Conservation (phyloP, 2,329 filamentous ascomycete genomes). For the Trichocomaceae sp. region DNA sequence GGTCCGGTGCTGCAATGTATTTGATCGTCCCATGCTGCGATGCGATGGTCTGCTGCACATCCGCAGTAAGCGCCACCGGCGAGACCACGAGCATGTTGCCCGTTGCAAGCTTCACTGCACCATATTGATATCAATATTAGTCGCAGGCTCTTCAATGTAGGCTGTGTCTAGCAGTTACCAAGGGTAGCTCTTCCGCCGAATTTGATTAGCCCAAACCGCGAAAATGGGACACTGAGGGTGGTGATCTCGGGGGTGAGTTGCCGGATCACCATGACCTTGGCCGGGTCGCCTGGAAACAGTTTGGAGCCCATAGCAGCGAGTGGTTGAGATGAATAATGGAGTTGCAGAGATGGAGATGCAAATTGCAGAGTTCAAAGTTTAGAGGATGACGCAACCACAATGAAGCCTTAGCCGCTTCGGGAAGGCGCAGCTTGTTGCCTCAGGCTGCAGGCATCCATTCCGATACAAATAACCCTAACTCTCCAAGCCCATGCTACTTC, state of each 20-base stretch:
- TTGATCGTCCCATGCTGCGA: slow-evolving; percentile 61
- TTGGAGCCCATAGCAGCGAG: slow-evolving; percentile 50
- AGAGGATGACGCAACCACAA: neutral
- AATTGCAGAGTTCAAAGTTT: too few relatives aligned
- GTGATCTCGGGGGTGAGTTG: slow-evolving; percentile 68
- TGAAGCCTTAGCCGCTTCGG: slow-evolving; percentile 3
- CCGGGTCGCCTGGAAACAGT: slow-evolving; percentile 64
- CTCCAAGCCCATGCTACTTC: too few relatives aligned
- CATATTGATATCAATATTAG: slow-evolving; percentile 4
- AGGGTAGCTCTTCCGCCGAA: slow-evolving; percentile 84
- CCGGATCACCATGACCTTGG: slow-evolving; percentile 83
- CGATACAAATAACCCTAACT: too few relatives aligned
- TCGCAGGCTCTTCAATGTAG: neutral
- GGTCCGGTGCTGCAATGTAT: slow-evolving; percentile 82
- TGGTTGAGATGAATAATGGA: neutral
- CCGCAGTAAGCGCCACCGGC: slow-evolving; percentile 74
- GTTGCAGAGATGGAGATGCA: neutral
- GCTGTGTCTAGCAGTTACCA: slow-evolving; percentile 43
- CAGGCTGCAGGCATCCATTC: too few relatives aligned
- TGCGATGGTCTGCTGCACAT: slow-evolving; percentile 58
- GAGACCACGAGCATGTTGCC: slow-evolving; percentile 85
- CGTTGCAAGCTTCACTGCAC: slow-evolving; percentile 65
- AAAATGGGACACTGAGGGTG: slow-evolving; percentile 63
- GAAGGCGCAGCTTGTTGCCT: slow-evolving; percentile 1
- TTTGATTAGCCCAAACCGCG: slow-evolving; percentile 69